Percentiles rank a stretch among this genome's conserved stretches.
phyloP scores from a whole-genome alignment of 2,329 filamentous ascomycete genomes.

The Arachnopeziza araneosa region DNA sequence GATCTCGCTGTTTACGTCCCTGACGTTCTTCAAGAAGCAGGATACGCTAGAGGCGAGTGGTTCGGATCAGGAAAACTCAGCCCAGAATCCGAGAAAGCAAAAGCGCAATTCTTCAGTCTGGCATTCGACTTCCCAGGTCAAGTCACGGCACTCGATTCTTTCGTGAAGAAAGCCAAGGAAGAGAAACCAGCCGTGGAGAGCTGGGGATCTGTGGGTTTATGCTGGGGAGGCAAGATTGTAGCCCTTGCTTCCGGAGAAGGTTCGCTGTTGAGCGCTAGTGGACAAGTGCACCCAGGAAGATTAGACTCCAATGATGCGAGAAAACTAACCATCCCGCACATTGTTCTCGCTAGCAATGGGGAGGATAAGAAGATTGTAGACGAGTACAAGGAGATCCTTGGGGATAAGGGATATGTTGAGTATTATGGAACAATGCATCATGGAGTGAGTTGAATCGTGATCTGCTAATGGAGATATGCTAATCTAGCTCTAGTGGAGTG shows the following conservation, averaged over 20 bases:
- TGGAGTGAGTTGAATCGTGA: constrained; percentile 9
- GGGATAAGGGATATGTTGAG: constrained; percentile 28
- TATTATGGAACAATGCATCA: constrained; percentile 21
- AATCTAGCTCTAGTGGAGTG: constrained; percentile 7
- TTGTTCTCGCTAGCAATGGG: constrained; percentile 45
- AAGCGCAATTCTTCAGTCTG: constrained; percentile 7
- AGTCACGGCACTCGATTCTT: constrained; percentile 14
- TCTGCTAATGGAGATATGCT: constrained; percentile 45
- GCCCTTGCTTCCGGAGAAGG: constrained; percentile 13
- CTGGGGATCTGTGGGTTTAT: constrained; percentile 24
- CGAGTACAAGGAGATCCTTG: constrained; percentile 38
- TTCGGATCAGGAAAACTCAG: constrained; percentile 46
- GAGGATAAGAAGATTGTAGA: constrained; percentile 39
- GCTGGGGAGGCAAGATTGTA: constrained; percentile 28
- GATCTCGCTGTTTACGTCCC: neutral
- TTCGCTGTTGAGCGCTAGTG: constrained; percentile 21
- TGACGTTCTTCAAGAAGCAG: neutral
- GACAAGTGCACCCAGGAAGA: constrained; percentile 25
- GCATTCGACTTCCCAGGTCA: constrained; percentile 6
- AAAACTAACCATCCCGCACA: constrained; percentile 40
- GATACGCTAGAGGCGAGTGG: constrained; percentile 33
- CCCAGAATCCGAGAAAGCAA: constrained; percentile 43
- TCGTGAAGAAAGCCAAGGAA: constrained; percentile 33
- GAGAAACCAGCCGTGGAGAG: constrained; percentile 49
- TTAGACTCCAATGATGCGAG: constrained; percentile 35